Base-by-base conservation (phyloP, 768 basidiomycete genomes). In the Coprinellus aureogranulatus region DNA sequence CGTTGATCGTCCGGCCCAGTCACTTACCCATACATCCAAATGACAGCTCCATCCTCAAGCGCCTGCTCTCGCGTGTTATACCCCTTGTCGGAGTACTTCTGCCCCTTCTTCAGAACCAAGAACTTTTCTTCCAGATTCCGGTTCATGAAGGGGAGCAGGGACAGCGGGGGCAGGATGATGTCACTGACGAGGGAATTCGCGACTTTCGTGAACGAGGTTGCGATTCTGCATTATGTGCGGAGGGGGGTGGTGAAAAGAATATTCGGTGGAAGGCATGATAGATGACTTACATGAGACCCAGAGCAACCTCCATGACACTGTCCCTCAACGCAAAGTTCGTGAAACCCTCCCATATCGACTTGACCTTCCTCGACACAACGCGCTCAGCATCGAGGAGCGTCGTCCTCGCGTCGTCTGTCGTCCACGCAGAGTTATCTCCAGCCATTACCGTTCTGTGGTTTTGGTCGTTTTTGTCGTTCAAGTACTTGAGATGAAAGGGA, bases 61-160 rank as follows among this genome's bases (percentile, higher is more conserved):
- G 78, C 77, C 59, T 79, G 78, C 50, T 71, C 55, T 12, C 78
- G 64, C 1, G 79, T 81, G 50, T 79, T 79, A 56, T 79, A 81
- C 2, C 70, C 70, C 0, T 60, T 55, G 0, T 54, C 18, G 18
- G 56, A 52, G n/a, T 67, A 72, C 46, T 69, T 61, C 0, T 66
- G 67, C 2, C 77, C 77, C 53, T 62, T 66, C 9, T 70, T 65
- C 22, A 81, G 60, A 1, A 79, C 67, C 18, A 62, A 30, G 45
- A 79, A 81, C 63, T 81, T 79, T 41, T 77, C 73, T 34, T 76
- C 73, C 11, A 79, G 64, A 55, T 77, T 79, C 12, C 69, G 66
- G n/a, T 70, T 68, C 64, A 79, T 67, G 62, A 78, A 78, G 2
- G 77, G 77, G 1, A 81, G 67, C 0, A 79, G 63, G 8, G 76